A percentile compares a stretch with the other conserved stretches of the same genome.
phyloP scores from a whole-genome alignment of 2,329 filamentous ascomycete species.

The Coniochaeta hoffmannii region DNA sequence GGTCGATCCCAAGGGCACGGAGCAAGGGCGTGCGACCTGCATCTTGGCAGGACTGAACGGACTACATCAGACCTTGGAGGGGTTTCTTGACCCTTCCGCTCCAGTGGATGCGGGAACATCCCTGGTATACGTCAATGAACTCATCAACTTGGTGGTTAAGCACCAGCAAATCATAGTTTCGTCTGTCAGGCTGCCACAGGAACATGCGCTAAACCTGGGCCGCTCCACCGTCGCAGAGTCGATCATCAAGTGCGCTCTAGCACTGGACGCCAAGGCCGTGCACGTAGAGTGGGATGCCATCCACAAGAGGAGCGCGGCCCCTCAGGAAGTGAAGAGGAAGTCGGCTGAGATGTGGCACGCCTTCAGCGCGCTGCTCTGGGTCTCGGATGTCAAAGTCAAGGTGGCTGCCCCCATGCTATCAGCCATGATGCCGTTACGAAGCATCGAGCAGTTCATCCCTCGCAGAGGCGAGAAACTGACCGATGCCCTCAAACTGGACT shows the following conservation, averaged over 20 bases:
- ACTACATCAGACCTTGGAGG: conserved; percentile 47
- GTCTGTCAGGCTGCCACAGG: conserved; percentile 39
- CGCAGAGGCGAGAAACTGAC: conserved; percentile 37
- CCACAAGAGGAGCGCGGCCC: conserved; percentile 50
- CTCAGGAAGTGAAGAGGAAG: conserved; percentile 60
- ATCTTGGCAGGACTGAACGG: conserved; percentile 58
- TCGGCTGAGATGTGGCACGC: conserved; percentile 74
- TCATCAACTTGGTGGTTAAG: conserved; percentile 57
- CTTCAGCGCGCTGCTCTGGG: conserved; percentile 59
- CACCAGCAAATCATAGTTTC: conserved; percentile 53
- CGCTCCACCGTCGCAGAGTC: conserved; percentile 50
- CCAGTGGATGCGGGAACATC: conserved; percentile 42
- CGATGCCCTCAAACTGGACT: conserved; percentile 50
- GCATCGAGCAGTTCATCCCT: conserved; percentile 65
- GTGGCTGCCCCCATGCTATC: conserved; percentile 69
- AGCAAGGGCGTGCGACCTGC: conserved; percentile 52
- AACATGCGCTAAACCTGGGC: conserved; percentile 40
- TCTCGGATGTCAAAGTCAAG: conserved; percentile 49
- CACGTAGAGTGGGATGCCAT: conserved; percentile 63
- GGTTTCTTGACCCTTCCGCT: conserved; percentile 41
- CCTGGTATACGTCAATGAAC: conserved; percentile 55
- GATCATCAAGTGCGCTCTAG: conserved; percentile 59
- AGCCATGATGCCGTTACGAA: conserved; percentile 62
- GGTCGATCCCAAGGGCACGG: conserved; percentile 44
- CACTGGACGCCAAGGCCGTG: conserved; percentile 64